Conservation (phyloP, 345 rosid species). For the Passiflora organensis region DNA sequence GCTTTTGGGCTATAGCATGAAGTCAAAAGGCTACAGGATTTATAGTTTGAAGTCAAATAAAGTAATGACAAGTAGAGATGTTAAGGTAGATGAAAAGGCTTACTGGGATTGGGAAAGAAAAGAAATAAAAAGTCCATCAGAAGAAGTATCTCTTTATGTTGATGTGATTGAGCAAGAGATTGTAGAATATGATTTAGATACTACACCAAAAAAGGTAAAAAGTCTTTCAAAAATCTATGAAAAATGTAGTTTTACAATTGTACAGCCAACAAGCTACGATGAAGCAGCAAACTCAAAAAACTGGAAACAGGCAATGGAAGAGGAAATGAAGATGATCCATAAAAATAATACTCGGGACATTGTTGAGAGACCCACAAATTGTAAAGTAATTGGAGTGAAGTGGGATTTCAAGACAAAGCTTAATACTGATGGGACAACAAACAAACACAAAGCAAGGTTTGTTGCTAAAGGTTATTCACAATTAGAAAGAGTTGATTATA, state of each 20-base stretch:
- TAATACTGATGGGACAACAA: neutral
- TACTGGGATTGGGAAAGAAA: neutral
- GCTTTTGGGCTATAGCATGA: neutral
- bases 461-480: neutral
- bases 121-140: neutral
- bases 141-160: neutral
- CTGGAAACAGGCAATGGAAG: neutral
- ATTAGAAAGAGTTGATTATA: neutral
- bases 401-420: conserved; percentile 1
- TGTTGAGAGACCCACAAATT: neutral
- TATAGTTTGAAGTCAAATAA: neutral
- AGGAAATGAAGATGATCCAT: neutral
- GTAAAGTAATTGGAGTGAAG: neutral
- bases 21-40: neutral
- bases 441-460: neutral
- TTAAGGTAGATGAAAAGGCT: neutral
- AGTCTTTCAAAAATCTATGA: neutral
- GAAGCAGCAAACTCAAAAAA: neutral
- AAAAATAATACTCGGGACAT: neutral
- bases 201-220: rapidly evolving
- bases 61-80: neutral
- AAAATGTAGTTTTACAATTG: neutral
- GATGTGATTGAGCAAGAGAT: neutral
- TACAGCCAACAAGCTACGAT: neutral
- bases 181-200: neutral